Conservation (phyloP, 768 basidiomycete species). For the Xanthoconium stramineum region DNA sequence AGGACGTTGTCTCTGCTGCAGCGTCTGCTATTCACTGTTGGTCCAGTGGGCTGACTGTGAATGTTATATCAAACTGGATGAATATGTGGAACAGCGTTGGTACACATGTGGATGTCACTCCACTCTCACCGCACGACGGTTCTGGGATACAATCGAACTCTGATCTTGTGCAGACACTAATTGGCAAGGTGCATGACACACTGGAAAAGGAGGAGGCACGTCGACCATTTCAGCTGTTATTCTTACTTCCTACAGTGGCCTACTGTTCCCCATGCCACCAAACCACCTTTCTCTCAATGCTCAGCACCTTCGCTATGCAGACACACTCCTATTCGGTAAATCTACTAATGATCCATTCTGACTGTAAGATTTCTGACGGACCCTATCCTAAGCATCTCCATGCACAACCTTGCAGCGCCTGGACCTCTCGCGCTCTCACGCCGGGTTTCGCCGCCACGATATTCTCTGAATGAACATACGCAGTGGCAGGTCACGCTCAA, state of each 20-base stretch:
- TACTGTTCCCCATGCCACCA: constrained; percentile 16
- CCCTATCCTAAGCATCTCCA: constrained; percentile 11
- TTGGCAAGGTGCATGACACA: no score
- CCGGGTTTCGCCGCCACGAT: neutral
- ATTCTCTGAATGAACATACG: neutral
- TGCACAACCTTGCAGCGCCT: neutral
- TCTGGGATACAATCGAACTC: no score
- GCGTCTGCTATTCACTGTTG: constrained; percentile 2
- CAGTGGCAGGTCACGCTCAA: no score
- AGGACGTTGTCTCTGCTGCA: neutral
- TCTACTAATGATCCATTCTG: neutral
- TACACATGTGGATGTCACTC: no score
- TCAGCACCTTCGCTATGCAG: constrained; percentile 27
- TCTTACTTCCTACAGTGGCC: constrained; percentile 8
- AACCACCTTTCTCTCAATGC: constrained; percentile 20
- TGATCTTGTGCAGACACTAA: no score
- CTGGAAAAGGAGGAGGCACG: no score
- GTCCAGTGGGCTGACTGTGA: neutral
- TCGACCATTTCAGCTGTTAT: neutral
- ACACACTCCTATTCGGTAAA: neutral
- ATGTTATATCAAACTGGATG: neutral
- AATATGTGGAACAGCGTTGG: neutral
- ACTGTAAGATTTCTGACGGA: constrained; percentile 9
- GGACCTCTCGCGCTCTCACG: neutral
- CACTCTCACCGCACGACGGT: no score